Conservation (phyloP, 1,139 yeast species). For the Hyphopichia khmerensis region DNA sequence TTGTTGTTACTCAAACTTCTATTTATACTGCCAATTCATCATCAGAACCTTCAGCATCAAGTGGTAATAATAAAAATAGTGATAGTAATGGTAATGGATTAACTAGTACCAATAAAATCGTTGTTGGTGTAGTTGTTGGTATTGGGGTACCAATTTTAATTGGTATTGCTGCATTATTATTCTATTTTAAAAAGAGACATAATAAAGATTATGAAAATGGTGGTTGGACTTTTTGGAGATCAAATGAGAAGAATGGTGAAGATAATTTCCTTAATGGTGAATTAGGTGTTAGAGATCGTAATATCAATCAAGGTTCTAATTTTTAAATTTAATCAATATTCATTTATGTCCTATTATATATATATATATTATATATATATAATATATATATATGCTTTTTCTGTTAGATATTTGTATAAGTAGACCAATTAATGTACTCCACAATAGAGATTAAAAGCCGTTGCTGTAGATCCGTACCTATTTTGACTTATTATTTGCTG, state of each 20-base stretch:
- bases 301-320: constrained; percentile 49
- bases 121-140: constrained; percentile 53
- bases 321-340: constrained; percentile 22
- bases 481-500: too few relatives aligned
- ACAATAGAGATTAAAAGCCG: too few relatives aligned
- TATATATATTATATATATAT: too few relatives aligned
- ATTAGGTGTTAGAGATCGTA: constrained; percentile 52
- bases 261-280: constrained; percentile 63
- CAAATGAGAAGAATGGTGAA: constrained; percentile 43
- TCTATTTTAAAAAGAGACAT: constrained; percentile 34
- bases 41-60: constrained; percentile 27
- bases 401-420: too few relatives aligned
- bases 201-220: constrained; percentile 28
- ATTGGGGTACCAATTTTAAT: constrained; percentile 47
- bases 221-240: constrained; percentile 55
- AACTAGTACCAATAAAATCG: constrained; percentile 43
- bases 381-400: too few relatives aligned
- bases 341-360: too few relatives aligned
- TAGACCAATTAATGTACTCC: too few relatives aligned
- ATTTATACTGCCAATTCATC: constrained; percentile 20
- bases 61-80: constrained; percentile 12
- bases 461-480: too few relatives aligned
- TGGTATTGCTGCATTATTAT: constrained; percentile 35
- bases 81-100: constrained; percentile 28
- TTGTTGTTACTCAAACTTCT: constrained; percentile 40